Percentiles rank a stretch among this genome's conserved stretches.
Conservation (phyloP, 164 flowering plant genomes). For the Aristolochia contorta region DNA sequence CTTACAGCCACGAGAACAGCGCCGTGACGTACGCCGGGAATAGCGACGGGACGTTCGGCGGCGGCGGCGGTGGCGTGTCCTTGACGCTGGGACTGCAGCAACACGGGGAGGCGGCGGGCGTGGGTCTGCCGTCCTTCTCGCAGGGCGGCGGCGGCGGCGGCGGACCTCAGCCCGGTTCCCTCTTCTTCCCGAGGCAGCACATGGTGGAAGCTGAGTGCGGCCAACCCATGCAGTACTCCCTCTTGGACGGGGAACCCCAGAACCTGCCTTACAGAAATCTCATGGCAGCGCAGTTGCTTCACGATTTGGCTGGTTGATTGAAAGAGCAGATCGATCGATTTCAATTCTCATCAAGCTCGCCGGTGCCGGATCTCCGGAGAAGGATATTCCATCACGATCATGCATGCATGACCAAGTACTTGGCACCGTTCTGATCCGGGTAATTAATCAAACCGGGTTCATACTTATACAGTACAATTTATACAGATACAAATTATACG, state of each 20-base stretch:
- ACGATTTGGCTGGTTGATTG: slow-evolving; percentile 33
- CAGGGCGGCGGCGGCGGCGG: slow-evolving; percentile 6
- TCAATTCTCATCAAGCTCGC: no score
- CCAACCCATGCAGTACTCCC: slow-evolving; percentile 50
- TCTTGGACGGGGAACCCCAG: slow-evolving; percentile 60
- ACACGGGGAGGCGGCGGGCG: slow-evolving; percentile 45
- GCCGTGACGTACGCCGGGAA: slow-evolving; percentile 17
- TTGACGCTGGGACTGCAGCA: slow-evolving; percentile 83
- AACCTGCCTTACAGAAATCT: slow-evolving; percentile 65
- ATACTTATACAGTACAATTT: no score
- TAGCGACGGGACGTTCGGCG: slow-evolving; percentile 13
- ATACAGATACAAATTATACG: no score
- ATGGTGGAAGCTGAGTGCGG: slow-evolving; percentile 62
- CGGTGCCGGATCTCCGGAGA: no score
- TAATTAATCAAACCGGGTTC: no score
- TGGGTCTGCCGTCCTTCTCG: slow-evolving; percentile 54
- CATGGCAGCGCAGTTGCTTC: slow-evolving; percentile 86
- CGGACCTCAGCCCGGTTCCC: slow-evolving; percentile 35
- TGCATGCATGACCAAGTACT: no score
- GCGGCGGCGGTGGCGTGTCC: slow-evolving; percentile 34
- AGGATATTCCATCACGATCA: no score
- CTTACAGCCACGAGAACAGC: slow-evolving; percentile 31
- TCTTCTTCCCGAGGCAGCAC: slow-evolving; percentile 49
- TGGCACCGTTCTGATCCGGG: no score
- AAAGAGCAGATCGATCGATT: no score